phyloP scores from a whole-genome alignment of 805 yeast species.

The Babjeviella inositovora region DNA sequence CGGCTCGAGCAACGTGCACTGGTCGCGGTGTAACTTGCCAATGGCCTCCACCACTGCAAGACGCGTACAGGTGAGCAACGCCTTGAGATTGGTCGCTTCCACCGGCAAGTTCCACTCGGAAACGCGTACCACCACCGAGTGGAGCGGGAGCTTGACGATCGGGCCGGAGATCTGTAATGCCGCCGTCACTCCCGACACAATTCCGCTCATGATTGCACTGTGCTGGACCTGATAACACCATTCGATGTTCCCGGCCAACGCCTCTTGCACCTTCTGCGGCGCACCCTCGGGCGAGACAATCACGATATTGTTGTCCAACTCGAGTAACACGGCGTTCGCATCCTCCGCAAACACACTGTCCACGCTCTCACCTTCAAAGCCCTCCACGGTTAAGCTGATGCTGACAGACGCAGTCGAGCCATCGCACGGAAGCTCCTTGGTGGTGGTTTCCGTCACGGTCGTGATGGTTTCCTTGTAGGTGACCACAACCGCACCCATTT shows the following conservation, averaged over 20 bases:
- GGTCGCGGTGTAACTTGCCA: constrained; percentile 4
- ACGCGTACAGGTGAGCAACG: constrained; percentile 28
- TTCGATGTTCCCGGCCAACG: constrained; percentile 11
- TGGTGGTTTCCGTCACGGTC: constrained; percentile 6
- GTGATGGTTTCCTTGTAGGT: constrained; percentile 67
- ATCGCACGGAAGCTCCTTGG: constrained; percentile 5
- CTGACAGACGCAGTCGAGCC: too few relatives aligned
- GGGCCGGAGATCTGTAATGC: constrained; percentile 59
- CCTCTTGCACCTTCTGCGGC: constrained; percentile 7
- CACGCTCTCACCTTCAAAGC: constrained; percentile 20
- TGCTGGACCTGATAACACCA: constrained; percentile 33
- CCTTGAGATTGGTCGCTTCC: constrained; percentile 20
- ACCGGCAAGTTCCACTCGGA: constrained; percentile 34
- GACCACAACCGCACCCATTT: constrained; percentile 72
- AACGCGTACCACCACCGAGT: constrained; percentile 42
- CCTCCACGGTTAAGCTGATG: constrained; percentile 13
- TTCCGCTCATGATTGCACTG: constrained; percentile 33
- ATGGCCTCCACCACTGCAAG: constrained; percentile 23
- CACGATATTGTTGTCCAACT: constrained; percentile 28
- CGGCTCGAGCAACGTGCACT: constrained; percentile 66
- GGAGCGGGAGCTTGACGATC: constrained; percentile 35
- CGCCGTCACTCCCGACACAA: constrained; percentile 42
- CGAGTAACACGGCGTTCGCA: constrained; percentile 18
- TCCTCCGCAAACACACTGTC: constrained; percentile 22
- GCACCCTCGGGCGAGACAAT: constrained; percentile 15